These are phyloP conservation scores for Marsdenia floribunda DNA, from an alignment of 257 asterid genomes.

Conservation along the genomic window DNA sequence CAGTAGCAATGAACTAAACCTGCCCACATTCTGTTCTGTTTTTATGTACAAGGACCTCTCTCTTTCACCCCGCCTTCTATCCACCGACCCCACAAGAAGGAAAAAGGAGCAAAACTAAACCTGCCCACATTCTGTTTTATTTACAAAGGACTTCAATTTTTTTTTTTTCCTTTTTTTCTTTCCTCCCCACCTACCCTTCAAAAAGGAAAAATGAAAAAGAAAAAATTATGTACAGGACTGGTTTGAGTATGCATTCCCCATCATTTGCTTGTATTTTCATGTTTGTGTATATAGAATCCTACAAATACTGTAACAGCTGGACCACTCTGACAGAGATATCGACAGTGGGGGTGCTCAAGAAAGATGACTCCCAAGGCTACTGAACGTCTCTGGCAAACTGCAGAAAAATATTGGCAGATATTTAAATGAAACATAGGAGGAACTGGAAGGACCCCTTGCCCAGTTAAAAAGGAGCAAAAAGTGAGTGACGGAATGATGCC, in stretches of 20 bases:
- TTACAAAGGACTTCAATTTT: neutral
- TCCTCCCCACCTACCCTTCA: neutral
- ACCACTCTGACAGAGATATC: conserved; percentile 10
- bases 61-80: no score
- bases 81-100: no score
- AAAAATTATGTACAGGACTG: neutral
- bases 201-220: no score
- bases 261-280: conserved; percentile 1
- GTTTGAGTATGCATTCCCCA: neutral
- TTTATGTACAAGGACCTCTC: neutral
- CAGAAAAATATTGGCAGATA: neutral
- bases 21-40: conserved; percentile 3
- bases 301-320: neutral
- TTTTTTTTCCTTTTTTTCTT: neutral
- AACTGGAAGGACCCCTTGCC: neutral
- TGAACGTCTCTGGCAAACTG: neutral
- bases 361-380: neutral
- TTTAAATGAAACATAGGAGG: neutral
- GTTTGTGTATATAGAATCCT: conserved; percentile 8
- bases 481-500: neutral
- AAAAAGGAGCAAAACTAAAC: conserved; percentile 1
- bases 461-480: neutral
- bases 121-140: conserved; percentile 10
- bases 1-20: neutral
- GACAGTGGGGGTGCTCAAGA: neutral